Conservation (phyloP, 208 protist species). For the Acanthamoeba healyi region DNA sequence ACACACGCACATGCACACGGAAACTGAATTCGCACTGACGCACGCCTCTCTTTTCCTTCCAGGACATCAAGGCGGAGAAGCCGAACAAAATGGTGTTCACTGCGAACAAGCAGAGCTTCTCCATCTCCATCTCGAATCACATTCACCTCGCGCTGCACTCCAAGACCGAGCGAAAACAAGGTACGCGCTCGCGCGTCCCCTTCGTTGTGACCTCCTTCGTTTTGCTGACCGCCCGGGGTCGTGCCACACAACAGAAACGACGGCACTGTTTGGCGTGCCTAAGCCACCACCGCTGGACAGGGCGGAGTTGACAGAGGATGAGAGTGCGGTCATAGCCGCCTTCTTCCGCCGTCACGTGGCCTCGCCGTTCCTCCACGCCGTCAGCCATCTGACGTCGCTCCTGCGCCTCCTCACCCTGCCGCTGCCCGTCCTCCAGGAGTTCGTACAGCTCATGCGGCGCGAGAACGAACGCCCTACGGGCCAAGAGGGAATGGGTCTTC, state of each 20-base stretch:
- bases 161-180: constrained; percentile 32
- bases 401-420: constrained; percentile 37
- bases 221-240: not conserved
- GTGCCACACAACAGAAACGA: constrained; percentile 15
- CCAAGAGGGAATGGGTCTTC: not conserved
- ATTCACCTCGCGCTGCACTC: constrained; percentile 25
- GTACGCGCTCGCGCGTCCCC: not conserved
- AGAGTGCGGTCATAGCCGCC: not conserved
- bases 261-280: constrained; percentile 33
- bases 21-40: no score
- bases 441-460: constrained; percentile 43
- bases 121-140: constrained; percentile 15
- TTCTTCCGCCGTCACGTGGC: constrained; percentile 14
- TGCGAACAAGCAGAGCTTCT: constrained; percentile 37
- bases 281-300: not conserved
- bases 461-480: constrained; percentile 15
- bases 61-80: constrained; percentile 52
- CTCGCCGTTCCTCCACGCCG: constrained; percentile 10
- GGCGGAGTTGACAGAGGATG: constrained; percentile 30
- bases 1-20: no score
- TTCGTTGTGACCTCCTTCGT: not conserved
- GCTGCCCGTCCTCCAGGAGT: constrained; percentile 25
- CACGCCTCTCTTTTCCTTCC: not conserved
- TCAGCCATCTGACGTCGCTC: constrained; percentile 7
- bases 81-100: constrained; percentile 47